Evolutionary conservation across 2,329 filamentous ascomycete genomes (phyloP).

Genomic region (Pseudogymnoascus pannorum): DNA sequence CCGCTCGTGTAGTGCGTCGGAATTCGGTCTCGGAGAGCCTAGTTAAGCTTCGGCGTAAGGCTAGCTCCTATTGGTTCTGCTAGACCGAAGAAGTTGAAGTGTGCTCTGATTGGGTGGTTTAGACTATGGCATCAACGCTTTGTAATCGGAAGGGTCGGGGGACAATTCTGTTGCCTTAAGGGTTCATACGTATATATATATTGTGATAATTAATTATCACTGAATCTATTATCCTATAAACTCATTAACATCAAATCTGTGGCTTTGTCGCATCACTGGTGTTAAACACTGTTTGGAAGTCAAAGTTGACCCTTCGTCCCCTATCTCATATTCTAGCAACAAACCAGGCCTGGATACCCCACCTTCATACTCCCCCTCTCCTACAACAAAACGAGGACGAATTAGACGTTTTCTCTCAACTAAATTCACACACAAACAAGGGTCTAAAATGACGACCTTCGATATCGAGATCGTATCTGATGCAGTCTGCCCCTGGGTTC

Average conservation of each 20-base stretch:
- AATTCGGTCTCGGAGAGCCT: background rate
- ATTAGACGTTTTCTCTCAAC: background rate
- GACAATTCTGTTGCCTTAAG: background rate
- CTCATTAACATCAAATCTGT: background rate
- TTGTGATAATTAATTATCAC: background rate
- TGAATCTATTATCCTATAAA: background rate
- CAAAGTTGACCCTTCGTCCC: background rate
- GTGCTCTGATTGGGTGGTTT: background rate
- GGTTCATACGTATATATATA: background rate
- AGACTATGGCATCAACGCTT: background rate
- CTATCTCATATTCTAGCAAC: background rate
- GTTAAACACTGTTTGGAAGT: background rate
- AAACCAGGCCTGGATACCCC: background rate
- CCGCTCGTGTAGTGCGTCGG: background rate
- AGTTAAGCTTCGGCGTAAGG: background rate
- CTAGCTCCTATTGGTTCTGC: background rate
- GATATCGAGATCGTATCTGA: conserved; percentile 74
- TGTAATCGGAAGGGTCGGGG: conserved; percentile 1
- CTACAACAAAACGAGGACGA: background rate
- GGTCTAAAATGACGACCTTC: conserved; percentile 59
- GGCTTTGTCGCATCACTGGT: background rate
- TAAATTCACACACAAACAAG: background rate
- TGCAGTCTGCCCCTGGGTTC: conserved; percentile 61
- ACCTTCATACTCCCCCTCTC: background rate
- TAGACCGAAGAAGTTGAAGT: background rate